Evolutionary conservation across 164 flowering plant genomes (phyloP).

Genomic region (Piper longum): DNA sequence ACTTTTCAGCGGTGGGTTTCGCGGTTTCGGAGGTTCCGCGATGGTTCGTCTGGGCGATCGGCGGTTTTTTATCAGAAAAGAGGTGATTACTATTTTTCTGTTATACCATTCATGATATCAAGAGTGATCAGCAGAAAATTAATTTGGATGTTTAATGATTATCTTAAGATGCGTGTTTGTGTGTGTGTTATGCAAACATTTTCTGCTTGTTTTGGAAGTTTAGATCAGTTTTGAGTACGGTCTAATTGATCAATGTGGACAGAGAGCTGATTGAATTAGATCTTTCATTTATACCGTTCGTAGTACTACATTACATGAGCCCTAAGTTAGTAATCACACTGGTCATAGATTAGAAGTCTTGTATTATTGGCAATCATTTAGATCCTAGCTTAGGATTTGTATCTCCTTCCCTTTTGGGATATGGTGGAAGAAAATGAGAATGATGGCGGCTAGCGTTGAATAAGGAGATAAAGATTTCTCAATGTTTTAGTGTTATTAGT

Average conservation of each 20-base stretch:
- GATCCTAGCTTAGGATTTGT: too few species aligned
- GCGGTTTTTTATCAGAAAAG: conserved; percentile 53
- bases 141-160: neutral
- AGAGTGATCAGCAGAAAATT: neutral
- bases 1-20: conserved; percentile 39
- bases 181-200: neutral
- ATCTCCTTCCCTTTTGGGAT: too few species aligned
- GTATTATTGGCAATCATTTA: too few species aligned
- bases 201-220: too few species aligned
- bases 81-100: conserved; percentile 20
- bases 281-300: neutral
- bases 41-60: conserved; percentile 40
- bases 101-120: neutral
- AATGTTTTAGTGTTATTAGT: too few species aligned
- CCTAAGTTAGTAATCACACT: too few species aligned
- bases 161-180: neutral
- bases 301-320: too few species aligned
- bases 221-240: neutral
- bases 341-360: too few species aligned
- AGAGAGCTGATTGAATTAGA: neutral
- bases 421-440: too few species aligned
- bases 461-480: too few species aligned
- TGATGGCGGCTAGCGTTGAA: too few species aligned
- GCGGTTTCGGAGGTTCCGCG: conserved; percentile 41
- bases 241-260: neutral